These are phyloP conservation scores for maize (Zea mays) DNA, from an alignment of 176 grass and related monocot genomes.

Conservation along the genomic window Zm-B73-REFERENCE-NAM-5.0 NC_050103.1:88849001-88849500, in stretches of 20 bases:
- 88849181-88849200: conserved; percentile 34
- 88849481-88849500: neutral
- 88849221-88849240: conserved; percentile 41
- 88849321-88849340: conserved; percentile 32
- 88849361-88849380: conserved; percentile 33
- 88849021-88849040: conserved; percentile 16
- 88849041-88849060: conserved; percentile 7
- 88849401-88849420: conserved; percentile 7
- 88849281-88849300: conserved; percentile 48
- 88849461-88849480: conserved; percentile 11
- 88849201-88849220: conserved; percentile 45
- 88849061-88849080: conserved; percentile 33
- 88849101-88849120: conserved; percentile 39
- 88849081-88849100: conserved; percentile 40
- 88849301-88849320: conserved; percentile 37
- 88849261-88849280: conserved; percentile 39
- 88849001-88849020: neutral
- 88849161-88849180: conserved; percentile 41
- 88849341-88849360: conserved; percentile 20
- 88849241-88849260: conserved; percentile 45
- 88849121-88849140: conserved; percentile 46
- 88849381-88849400: neutral
- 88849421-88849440: neutral
- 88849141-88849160: conserved; percentile 31
- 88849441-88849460: neutral